These are phyloP conservation scores for Arthonia radiata DNA, from an alignment of 495 filamentous ascomycete genomes.

Conservation along the genomic window DNA sequence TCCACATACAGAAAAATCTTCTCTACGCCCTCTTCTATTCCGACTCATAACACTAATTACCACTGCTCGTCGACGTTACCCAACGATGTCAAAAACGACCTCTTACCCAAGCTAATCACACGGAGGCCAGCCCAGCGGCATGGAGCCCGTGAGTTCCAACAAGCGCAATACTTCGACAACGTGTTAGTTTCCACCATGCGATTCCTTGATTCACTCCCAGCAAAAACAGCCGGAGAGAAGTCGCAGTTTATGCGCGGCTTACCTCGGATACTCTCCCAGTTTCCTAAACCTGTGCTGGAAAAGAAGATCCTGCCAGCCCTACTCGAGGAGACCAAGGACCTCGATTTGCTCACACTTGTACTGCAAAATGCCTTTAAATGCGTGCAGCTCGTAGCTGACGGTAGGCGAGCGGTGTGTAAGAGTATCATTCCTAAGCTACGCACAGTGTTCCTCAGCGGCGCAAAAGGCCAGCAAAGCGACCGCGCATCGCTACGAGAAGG, in stretches of 20 bases:
- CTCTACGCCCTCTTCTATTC: constrained; percentile 46
- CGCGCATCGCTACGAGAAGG: constrained; percentile 36
- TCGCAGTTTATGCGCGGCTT: constrained; percentile 74
- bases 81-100: constrained; percentile 42
- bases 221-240: constrained; percentile 81
- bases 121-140: constrained; percentile 64
- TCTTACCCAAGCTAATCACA: constrained; percentile 65
- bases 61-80: constrained; percentile 56
- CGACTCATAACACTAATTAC: constrained; percentile 58
- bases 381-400: constrained; percentile 45
- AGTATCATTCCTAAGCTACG: constrained; percentile 62
- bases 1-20: constrained; percentile 66
- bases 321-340: constrained; percentile 80
- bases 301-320: constrained; percentile 77
- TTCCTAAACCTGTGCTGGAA: constrained; percentile 77
- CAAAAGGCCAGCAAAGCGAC: constrained; percentile 8
- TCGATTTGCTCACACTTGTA: constrained; percentile 56
- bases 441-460: constrained; percentile 41
- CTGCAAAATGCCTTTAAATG: constrained; percentile 83
- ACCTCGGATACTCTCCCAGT: constrained; percentile 62
- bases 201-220: constrained; percentile 70
- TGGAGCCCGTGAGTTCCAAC: constrained; percentile 77
- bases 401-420: constrained; percentile 53
- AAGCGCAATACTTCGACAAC: constrained; percentile 88
- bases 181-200: constrained; percentile 86